phyloP scores from a whole-genome alignment of 495 filamentous ascomycete genomes.

The Daldinia bambusicola region DNA sequence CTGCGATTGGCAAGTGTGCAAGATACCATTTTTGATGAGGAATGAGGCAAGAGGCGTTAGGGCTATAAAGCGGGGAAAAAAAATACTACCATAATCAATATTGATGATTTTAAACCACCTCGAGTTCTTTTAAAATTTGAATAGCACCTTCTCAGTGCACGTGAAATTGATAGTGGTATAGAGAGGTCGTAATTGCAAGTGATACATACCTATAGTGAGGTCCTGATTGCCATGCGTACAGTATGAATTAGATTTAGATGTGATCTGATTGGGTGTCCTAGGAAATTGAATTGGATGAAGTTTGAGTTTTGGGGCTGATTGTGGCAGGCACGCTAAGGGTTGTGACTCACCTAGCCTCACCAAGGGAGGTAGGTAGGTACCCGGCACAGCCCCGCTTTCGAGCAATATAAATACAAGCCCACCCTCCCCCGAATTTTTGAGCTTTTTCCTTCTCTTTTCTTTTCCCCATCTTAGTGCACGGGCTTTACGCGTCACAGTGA shows the following conservation, averaged over 20 bases:
- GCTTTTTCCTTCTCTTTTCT: constrained; percentile 23
- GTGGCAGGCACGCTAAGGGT: background rate
- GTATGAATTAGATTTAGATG: background rate
- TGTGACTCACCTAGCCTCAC: constrained; percentile 7
- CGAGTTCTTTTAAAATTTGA: background rate
- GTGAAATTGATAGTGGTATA: no score
- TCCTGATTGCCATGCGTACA: no score
- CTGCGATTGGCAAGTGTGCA: background rate
- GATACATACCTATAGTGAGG: background rate
- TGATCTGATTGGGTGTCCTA: background rate
- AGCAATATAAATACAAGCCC: constrained; percentile 21
- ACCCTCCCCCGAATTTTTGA: constrained; percentile 1
- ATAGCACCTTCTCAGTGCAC: background rate
- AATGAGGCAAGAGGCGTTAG: background rate
- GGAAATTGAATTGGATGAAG: background rate
- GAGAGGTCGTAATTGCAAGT: background rate
- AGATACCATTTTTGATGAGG: constrained; percentile 22
- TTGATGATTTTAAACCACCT: background rate
- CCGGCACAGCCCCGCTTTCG: constrained; percentile 4
- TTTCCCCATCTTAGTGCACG: constrained; percentile 44
- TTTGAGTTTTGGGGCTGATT: background rate
- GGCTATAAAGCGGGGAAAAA: background rate
- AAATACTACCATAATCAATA: background rate
- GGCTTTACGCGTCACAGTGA: constrained; percentile 46
- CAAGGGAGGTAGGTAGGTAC: background rate